Percentiles rank a stretch among this genome's conserved stretches.
These are phyloP conservation scores for Pseudoscleropodium purum DNA, from an alignment of 225 moss, liverwort and hornwort species.

Conservation along the genomic window DNA sequence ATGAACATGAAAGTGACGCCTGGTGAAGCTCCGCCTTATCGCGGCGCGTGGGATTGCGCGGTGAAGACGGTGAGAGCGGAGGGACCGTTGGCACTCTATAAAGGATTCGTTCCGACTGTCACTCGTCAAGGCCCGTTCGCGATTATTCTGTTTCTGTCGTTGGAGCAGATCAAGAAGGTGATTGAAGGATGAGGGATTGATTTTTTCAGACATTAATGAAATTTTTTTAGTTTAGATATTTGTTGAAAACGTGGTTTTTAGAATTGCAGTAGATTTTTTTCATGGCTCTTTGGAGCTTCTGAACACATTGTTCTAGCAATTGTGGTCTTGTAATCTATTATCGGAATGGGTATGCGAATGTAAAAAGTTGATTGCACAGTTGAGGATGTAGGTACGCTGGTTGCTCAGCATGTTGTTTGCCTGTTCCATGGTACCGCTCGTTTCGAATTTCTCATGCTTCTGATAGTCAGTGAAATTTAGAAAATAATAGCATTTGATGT, in stretches of 20 bases:
- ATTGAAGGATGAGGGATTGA: conserved; percentile 17
- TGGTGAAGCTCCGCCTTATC: conserved; percentile 46
- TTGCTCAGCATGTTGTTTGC: not conserved
- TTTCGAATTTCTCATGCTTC: not conserved
- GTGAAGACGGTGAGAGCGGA: conserved; percentile 70
- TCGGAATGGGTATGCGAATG: not conserved
- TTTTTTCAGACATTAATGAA: not conserved
- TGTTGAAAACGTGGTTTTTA: not conserved
- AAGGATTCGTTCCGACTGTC: conserved; percentile 86
- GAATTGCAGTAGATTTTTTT: not conserved
- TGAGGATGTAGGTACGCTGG: not conserved
- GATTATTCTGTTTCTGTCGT: conserved; percentile 65
- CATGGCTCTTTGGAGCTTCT: not conserved
- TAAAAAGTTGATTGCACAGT: not conserved
- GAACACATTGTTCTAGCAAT: not conserved
- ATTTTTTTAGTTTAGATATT: not conserved
- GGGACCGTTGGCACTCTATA: conserved; percentile 69
- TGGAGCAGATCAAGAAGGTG: conserved; percentile 68
- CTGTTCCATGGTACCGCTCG: not conserved
- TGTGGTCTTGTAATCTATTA: not conserved
- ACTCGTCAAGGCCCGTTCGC: conserved; percentile 74
- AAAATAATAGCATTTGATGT: no score
- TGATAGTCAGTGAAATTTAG: no score
- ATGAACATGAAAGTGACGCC: conserved; percentile 72
- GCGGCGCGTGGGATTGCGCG: conserved; percentile 69